A percentile compares a stretch with the other conserved stretches of the same genome.
Evolutionary conservation across 768 basidiomycete genomes (phyloP).

Genomic region (Xerocomellus amylosporus): DNA sequence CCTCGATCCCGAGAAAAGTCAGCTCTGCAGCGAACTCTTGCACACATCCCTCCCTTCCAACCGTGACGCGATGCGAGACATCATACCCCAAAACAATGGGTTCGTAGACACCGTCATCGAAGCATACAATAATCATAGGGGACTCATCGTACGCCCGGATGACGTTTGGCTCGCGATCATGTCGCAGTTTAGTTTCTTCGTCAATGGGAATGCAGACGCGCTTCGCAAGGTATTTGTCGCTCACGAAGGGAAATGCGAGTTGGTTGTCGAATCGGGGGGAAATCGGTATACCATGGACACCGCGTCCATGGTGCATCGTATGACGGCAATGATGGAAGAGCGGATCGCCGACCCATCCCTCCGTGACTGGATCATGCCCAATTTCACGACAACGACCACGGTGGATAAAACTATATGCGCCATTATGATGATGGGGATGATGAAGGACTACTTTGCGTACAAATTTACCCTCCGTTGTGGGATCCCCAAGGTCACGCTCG

Average conservation of each 20-base stretch:
- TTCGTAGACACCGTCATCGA: constrained; percentile 36
- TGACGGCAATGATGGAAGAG: constrained; percentile 22
- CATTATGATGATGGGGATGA: constrained; percentile 42
- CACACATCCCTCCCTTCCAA: constrained; percentile 27
- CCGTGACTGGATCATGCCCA: constrained; percentile 40
- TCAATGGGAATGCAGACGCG: constrained; percentile 36
- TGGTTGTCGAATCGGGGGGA: constrained; percentile 24
- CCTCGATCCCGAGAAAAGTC: constrained; percentile 22
- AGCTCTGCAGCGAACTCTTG: constrained; percentile 24
- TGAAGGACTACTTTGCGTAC: constrained; percentile 42
- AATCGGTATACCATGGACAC: constrained; percentile 32
- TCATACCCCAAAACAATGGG: constrained; percentile 32
- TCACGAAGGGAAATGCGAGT: constrained; percentile 23
- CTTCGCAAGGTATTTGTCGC: constrained; percentile 33
- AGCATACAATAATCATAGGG: constrained; percentile 36
- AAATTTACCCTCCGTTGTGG: constrained; percentile 35
- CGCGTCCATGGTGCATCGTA: constrained; percentile 24
- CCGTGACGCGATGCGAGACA: constrained; percentile 24
- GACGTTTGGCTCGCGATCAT: constrained; percentile 44
- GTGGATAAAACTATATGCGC: constrained; percentile 39
- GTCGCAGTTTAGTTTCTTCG: constrained; percentile 39
- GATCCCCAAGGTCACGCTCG: constrained; percentile 44
- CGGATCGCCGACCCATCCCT: constrained; percentile 27
- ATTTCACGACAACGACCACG: constrained; percentile 44
- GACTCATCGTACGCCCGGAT: constrained; percentile 46